Base-by-base conservation (phyloP, 2,329 filamentous ascomycete species). In the Phyllosticta citriasiana region DNA sequence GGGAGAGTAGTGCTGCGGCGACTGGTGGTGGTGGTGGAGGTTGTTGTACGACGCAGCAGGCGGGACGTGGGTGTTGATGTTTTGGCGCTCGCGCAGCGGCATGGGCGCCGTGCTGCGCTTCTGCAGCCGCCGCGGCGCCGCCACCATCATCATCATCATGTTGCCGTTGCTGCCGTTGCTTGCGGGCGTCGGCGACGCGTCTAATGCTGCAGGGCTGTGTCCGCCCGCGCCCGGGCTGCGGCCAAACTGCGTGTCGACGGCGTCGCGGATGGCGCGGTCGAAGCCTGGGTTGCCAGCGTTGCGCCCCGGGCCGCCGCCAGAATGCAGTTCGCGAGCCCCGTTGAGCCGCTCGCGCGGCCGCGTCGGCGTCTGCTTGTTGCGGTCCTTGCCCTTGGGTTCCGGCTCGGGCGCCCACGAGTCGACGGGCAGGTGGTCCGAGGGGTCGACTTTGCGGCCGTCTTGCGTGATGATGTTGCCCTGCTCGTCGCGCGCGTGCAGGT, bases 331-430 rank as follows among this genome's bases (percentile, higher is more conserved):
- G n/a, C 73, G 80, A 1, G 82, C 79, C 2, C 82, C 83, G 4
- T 74, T 78, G 1, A 81, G 75, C 2, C 79, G 73, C 6, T 79
- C 77, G 33, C 83, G 76, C 5, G 77, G 71, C 10, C 77, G 70
- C 55, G 70, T 62, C 22, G 73, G 67, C 30, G 65, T 63, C 40
- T 70, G 65, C 51, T 47, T 57, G 25, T 62, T 27, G 3, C 73
- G 72, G 25, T 76, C 73, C 53, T 71, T 81, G 74, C 76, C 77
- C 69, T 86, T 87, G 24, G 81, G 80, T 66, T 89, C 86, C 0
- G 88, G 88, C 67, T 91, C 88, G 0, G 88, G 88, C 1, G 88
- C 88, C 88, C 88, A 91, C 1, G 84, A 84, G 60, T 89, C 85
- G 70, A 90, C 83, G 0, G 89, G 89, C 14, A 92, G 78, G 69